Evolutionary conservation across 768 basidiomycete species (phyloP).

Genomic region (Auricularia cornea): DNA sequence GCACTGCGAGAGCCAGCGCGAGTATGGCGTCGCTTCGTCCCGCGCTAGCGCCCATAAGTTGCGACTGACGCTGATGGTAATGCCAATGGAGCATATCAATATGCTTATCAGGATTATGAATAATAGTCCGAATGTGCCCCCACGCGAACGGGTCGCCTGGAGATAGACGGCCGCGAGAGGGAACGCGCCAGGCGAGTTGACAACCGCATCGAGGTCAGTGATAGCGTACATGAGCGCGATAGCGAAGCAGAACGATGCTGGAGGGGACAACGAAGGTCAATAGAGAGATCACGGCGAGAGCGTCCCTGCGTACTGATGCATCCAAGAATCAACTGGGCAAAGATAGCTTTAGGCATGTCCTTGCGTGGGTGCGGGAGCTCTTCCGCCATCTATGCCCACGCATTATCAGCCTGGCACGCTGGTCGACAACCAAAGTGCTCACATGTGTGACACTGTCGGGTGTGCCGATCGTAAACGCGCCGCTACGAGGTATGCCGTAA

Average conservation of each 20-base stretch:
- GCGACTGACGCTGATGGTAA: neutral
- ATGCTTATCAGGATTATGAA: neutral
- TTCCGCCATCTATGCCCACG: neutral
- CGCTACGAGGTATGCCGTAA: neutral
- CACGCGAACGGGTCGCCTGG: neutral
- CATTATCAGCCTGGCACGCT: neutral
- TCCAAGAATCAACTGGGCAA: neutral
- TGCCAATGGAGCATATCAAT: neutral
- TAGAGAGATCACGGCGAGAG: neutral
- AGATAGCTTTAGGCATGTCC: neutral
- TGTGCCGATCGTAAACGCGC: neutral
- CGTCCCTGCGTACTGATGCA: neutral
- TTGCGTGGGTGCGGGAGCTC: neutral
- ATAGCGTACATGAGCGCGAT: slow-evolving; percentile 1
- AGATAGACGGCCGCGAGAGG: neutral
- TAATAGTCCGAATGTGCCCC: neutral
- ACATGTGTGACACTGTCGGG: neutral
- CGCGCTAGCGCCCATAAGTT: neutral
- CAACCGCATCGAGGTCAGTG: neutral
- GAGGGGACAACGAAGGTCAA: neutral
- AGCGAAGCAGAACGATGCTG: neutral
- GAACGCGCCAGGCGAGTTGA: neutral
- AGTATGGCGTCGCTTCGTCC: neutral
- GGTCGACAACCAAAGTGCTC: neutral
- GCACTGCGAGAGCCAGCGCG: neutral